Evolutionary conservation across 2,329 filamentous ascomycete genomes (phyloP).

Genomic region (Verticillium klebahnii): DNA sequence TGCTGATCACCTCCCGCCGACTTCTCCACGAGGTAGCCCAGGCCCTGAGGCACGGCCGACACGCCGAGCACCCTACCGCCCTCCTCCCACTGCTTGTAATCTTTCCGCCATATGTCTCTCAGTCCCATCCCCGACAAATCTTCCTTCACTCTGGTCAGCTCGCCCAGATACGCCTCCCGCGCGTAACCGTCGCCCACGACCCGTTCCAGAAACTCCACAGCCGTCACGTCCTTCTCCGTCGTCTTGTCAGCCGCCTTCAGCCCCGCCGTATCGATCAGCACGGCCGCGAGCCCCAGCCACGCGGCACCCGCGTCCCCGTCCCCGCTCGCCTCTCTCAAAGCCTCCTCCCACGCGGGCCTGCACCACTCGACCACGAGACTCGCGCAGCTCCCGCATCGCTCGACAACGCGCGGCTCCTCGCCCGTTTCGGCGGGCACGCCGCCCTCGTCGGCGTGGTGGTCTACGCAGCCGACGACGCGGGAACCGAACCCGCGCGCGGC

Average conservation of each 20-base stretch:
- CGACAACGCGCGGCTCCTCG: slow-evolving; percentile 54
- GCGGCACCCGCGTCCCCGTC: slow-evolving; percentile 56
- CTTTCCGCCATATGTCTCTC: slow-evolving; percentile 69
- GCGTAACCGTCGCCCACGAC: slow-evolving; percentile 25
- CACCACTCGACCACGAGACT: slow-evolving; percentile 63
- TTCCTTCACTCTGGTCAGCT: slow-evolving; percentile 61
- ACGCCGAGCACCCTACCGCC: slow-evolving; percentile 58
- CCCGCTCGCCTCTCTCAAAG: background rate
- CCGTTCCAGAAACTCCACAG: slow-evolving; percentile 55
- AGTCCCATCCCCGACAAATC: slow-evolving; percentile 58
- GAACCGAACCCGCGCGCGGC: slow-evolving; percentile 41
- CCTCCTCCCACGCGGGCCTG: slow-evolving; percentile 49
- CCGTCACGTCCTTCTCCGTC: slow-evolving; percentile 53
- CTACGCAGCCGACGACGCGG: slow-evolving; percentile 61
- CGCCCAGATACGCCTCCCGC: slow-evolving; percentile 50
- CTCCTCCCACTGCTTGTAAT: slow-evolving; percentile 77
- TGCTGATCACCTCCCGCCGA: slow-evolving; percentile 41
- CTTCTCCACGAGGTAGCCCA: slow-evolving; percentile 50
- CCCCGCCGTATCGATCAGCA: slow-evolving; percentile 70
- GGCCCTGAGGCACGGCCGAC: slow-evolving; percentile 53
- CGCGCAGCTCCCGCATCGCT: slow-evolving; percentile 67
- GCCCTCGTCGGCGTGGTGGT: slow-evolving; percentile 74
- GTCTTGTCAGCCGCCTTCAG: slow-evolving; percentile 61
- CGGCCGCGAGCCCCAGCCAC: slow-evolving; percentile 61
- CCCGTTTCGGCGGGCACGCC: slow-evolving; percentile 40